Conservation (phyloP, 495 filamentous ascomycete genomes). For the Articulospora tetracladia region DNA sequence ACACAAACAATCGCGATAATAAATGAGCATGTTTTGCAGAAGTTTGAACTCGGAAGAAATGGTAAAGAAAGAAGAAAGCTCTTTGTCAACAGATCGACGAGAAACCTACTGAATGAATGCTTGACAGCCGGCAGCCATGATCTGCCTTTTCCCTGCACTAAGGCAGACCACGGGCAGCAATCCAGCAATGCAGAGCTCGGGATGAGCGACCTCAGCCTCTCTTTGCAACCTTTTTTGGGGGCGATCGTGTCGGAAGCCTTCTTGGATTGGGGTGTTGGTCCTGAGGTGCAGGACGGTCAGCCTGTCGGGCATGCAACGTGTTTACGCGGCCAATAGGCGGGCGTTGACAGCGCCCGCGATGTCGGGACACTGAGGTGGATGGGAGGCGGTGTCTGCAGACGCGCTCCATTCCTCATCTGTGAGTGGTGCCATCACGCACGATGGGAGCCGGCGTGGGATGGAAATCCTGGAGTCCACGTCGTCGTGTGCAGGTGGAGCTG, state of each 20-base stretch:
- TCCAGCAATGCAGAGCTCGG: neutral
- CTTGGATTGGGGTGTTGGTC: neutral
- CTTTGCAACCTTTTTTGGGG: constrained; percentile 9
- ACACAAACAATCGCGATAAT: neutral
- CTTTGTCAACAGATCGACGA: constrained; percentile 17
- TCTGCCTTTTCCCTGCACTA: neutral
- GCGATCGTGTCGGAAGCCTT: neutral
- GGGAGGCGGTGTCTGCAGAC: neutral
- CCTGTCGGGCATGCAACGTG: neutral
- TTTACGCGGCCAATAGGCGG: neutral
- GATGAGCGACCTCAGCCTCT: constrained; percentile 17
- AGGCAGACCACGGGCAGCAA: neutral
- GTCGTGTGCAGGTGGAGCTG: neutral
- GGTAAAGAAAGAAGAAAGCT: constrained; percentile 1
- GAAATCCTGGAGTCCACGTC: neutral
- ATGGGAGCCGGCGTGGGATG: neutral
- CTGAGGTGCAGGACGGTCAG: neutral
- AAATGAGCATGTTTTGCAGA: neutral
- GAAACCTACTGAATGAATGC: constrained; percentile 6
- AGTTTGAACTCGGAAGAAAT: neutral
- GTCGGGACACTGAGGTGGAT: neutral
- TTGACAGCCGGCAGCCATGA: neutral
- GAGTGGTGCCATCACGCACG: neutral
- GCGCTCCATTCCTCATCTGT: neutral
- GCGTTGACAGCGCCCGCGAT: neutral